These are phyloP conservation scores for Colletotrichum nymphaeae DNA, from an alignment of 2,329 filamentous ascomycete species.

Conservation along the genomic window DNA sequence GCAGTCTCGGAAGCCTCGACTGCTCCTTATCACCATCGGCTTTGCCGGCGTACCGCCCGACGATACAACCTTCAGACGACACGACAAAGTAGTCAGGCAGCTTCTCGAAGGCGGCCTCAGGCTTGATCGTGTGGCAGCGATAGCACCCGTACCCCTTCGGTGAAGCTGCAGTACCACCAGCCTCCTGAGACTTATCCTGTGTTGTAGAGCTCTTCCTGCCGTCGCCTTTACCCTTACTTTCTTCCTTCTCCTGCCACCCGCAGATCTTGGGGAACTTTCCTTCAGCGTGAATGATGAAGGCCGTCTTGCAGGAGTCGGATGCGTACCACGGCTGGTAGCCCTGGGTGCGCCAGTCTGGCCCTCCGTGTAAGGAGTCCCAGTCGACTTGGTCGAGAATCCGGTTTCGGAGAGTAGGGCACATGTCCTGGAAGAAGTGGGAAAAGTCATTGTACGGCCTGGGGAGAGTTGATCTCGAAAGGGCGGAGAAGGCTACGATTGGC, in stretches of 20 bases:
- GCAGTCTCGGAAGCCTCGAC: background rate
- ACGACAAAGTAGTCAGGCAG: background rate
- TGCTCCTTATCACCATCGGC: background rate
- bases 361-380: background rate
- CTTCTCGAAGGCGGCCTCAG: slow-evolving; percentile 13
- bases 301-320: background rate
- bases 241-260: background rate
- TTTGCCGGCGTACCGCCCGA: background rate
- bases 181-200: background rate
- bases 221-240: background rate
- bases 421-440: background rate
- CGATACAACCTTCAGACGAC: background rate
- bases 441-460: background rate
- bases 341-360: background rate
- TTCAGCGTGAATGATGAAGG: background rate
- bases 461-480: background rate
- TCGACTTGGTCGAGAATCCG: background rate
- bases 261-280: background rate
- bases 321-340: background rate
- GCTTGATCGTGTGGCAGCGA: slow-evolving; percentile 37
- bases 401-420: background rate
- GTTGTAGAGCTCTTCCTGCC: background rate
- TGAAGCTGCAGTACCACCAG: background rate
- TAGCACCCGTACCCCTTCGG: background rate
- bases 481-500: background rate